A percentile compares a stretch with the other conserved stretches of the same genome.
phyloP scores from a whole-genome alignment of 805 yeast species.

The Metschnikowia lunata region DNA sequence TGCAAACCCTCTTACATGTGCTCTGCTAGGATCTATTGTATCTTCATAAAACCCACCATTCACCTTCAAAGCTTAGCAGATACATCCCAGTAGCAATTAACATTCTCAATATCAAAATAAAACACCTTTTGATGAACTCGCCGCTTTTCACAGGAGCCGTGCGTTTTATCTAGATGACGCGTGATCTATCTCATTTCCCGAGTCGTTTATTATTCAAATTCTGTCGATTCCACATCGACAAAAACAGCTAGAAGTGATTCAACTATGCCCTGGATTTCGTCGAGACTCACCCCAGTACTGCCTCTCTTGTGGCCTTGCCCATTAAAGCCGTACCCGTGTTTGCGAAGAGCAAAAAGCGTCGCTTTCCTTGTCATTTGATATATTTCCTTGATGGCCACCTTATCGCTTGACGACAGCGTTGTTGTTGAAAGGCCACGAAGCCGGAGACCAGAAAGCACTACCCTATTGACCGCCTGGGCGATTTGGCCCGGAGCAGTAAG shows the following conservation, averaged over 20 bases:
- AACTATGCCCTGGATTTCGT: conserved; percentile 36
- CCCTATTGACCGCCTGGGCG: conserved; percentile 29
- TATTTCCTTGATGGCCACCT: conserved; percentile 34
- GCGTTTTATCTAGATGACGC: too few species aligned
- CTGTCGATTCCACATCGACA: conserved; percentile 26
- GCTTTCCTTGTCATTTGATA: conserved; percentile 40
- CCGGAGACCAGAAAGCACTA: conserved; percentile 39
- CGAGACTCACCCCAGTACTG: conserved; percentile 19
- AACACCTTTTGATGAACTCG: too few species aligned
- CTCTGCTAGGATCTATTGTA: too few species aligned
- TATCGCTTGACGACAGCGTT: conserved; percentile 26
- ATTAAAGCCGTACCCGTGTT: conserved; percentile 27
- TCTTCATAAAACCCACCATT: too few species aligned
- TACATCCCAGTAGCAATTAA: too few species aligned
- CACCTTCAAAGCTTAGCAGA: too few species aligned
- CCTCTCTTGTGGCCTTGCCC: conserved; percentile 5
- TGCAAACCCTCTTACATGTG: too few species aligned
- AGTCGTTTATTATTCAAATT: too few species aligned
- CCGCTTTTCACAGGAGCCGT: too few species aligned
- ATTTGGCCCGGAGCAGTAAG: conserved; percentile 28
- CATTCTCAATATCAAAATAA: too few species aligned
- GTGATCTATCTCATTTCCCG: too few species aligned
- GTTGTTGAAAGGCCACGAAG: conserved; percentile 34
- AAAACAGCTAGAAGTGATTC: conserved; percentile 35
- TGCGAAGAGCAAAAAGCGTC: conserved; percentile 36